Base-by-base conservation (phyloP, 2,329 filamentous ascomycete genomes). In the Cordyceps tenuipes region DNA sequence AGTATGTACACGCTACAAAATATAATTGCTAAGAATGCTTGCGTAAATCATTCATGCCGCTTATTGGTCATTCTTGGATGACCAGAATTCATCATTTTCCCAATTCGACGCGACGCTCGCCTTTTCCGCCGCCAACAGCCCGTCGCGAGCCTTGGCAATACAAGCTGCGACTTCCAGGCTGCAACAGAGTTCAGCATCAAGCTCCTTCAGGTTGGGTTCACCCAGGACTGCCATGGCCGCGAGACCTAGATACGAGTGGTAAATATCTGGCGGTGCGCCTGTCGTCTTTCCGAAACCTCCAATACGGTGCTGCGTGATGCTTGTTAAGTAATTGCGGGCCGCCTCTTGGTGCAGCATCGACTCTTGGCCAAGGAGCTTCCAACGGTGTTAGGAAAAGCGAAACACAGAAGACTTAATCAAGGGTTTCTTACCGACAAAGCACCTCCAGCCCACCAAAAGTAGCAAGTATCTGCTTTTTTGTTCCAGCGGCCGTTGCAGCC, bases 381-480 rank as follows among this genome's bases (percentile, higher is more conserved):
- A 64, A 64, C 43, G 47, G 58, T 55, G 17, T 46, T 50, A 29
- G 50, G 29, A 23, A 15, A 23, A 13, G 15, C 31, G 12, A 26
- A 41, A 10, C 6, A n/a, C 23, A 23, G n/a, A n/a, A 26, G n/a
- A 67, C 19, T 47, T 72, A 80, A 15, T n/a, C 1, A 17, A 29
- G 23, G 19, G 0, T 3, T 15, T 55, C 72, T 63, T 68, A 80
- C 77, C 57, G 69, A 66, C 1, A 84, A 69, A 1, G 91, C 84
- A 2, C 84, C 91, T 4, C 82, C 81, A 0, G 90, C 90, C 94
- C 94, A 99, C 79, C 93, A 99, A 23, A 85, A 88, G 72, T 99
- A 99, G 75, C 94, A 99, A 0, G 94, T 97, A 73, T 99, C 94
- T 10, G 90, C 89, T 52, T 87, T 81, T 73, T 99, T 99, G 76